Percentiles rank a stretch among this genome's conserved stretches.
phyloP scores from a whole-genome alignment of 768 basidiomycete species.

The Phylloporus arenicola region DNA sequence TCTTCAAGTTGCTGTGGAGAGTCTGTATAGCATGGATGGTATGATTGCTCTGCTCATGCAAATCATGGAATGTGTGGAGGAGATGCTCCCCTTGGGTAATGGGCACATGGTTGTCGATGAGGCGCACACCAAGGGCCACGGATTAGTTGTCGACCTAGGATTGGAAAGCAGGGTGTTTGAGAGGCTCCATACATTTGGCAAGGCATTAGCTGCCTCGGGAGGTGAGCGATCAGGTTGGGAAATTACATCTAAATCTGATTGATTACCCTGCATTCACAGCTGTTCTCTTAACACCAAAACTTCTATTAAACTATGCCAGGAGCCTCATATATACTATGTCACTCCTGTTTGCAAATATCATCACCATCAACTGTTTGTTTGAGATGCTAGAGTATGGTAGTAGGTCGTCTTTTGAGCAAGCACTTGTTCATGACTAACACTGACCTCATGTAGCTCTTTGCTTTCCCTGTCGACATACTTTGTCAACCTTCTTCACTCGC shows the following conservation, averaged over 20 bases:
- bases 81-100: slow-evolving; percentile 55
- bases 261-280: slow-evolving; percentile 38
- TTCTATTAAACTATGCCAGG: slow-evolving; percentile 87
- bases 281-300: slow-evolving; percentile 63
- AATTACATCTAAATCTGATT: neutral
- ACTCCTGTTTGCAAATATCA: slow-evolving; percentile 66
- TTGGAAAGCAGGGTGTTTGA: slow-evolving; percentile 68
- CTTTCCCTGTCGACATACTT: slow-evolving; percentile 27
- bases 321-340: slow-evolving; percentile 90
- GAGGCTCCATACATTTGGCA: slow-evolving; percentile 88
- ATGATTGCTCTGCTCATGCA: slow-evolving; percentile 72
- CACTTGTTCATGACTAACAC: slow-evolving; percentile 21
- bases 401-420: slow-evolving; percentile 8
- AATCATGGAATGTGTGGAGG: slow-evolving; percentile 60
- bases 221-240: slow-evolving; percentile 45
- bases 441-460: slow-evolving; percentile 26
- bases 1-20: slow-evolving; percentile 87
- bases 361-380: slow-evolving; percentile 73
- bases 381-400: slow-evolving; percentile 72
- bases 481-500: slow-evolving; percentile 27
- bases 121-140: slow-evolving; percentile 78
- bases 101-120: slow-evolving; percentile 83
- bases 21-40: slow-evolving; percentile 94
- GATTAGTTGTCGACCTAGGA: slow-evolving; percentile 65
- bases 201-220: slow-evolving; percentile 80